phyloP scores from a whole-genome alignment of 2,329 filamentous ascomycete genomes.

The Botryotinia convoluta region DNA sequence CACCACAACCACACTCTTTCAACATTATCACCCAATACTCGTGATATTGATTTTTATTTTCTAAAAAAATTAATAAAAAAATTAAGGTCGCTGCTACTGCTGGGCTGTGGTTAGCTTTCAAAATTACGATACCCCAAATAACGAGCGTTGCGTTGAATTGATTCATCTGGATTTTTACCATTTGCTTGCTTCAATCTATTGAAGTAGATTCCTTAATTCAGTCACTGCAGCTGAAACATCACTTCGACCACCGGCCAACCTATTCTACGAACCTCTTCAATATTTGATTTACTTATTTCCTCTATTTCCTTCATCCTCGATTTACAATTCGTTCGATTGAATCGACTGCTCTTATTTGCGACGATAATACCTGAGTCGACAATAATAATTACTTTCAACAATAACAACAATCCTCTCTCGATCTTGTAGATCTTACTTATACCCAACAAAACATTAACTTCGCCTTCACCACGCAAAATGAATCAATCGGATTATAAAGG shows the following conservation, averaged over 20 bases:
- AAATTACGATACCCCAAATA: background rate
- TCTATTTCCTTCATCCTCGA: conserved; percentile 5
- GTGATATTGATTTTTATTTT: background rate
- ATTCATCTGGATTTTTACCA: background rate
- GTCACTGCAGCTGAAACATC: conserved; percentile 18
- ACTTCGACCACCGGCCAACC: conserved; percentile 1
- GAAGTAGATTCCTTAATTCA: conserved; percentile 1
- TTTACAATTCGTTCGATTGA: conserved; percentile 8
- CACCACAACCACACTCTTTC: conserved; percentile 5
- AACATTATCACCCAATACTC: background rate
- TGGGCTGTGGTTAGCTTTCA: conserved; percentile 19
- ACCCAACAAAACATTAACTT: conserved; percentile 72
- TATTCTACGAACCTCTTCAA: conserved; percentile 5
- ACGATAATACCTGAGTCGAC: conserved; percentile 10
- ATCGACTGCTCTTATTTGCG: conserved; percentile 16
- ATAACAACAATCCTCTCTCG: background rate
- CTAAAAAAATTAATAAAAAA: too few species aligned
- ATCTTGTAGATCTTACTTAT: conserved; percentile 42
- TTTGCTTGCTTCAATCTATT: background rate
- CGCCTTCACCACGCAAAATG: conserved; percentile 78
- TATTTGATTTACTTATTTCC: background rate
- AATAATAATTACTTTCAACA: conserved; percentile 5
- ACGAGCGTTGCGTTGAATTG: conserved; percentile 1
- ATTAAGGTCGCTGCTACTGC: conserved; percentile 11
- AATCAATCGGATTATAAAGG: conserved; percentile 59